A percentile compares a stretch with the other conserved stretches of the same genome.
These are phyloP conservation scores for Aspergillus viridinutans DNA, from an alignment of 2,329 filamentous ascomycete genomes.

Conservation along the genomic window DNA sequence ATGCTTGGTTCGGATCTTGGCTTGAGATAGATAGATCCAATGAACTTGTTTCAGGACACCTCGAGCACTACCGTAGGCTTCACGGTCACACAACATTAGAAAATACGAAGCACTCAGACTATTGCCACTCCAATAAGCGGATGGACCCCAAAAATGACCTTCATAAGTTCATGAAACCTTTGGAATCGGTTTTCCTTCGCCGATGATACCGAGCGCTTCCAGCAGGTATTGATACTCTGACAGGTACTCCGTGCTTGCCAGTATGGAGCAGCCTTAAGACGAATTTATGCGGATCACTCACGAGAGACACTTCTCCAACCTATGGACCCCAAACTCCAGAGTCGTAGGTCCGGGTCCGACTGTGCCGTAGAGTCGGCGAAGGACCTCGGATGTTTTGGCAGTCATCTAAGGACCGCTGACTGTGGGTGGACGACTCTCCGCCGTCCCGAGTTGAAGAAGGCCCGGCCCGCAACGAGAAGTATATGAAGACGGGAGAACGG, in stretches of 20 bases:
- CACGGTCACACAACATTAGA: neutral
- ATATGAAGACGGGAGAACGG: neutral
- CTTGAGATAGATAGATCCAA: neutral
- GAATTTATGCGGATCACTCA: too few relatives aligned
- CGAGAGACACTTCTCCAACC: too few relatives aligned
- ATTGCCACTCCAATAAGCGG: neutral
- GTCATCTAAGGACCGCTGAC: neutral
- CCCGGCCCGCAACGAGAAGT: constrained; percentile 12
- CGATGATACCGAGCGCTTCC: neutral
- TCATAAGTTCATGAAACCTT: neutral
- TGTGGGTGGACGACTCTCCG: neutral
- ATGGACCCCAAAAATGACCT: neutral
- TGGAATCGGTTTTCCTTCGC: neutral
- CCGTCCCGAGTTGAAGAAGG: constrained; percentile 8
- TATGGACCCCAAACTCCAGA: too few relatives aligned
- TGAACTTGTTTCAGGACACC: neutral
- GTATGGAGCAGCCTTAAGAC: too few relatives aligned
- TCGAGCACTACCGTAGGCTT: neutral
- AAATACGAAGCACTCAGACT: neutral
- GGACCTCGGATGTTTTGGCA: neutral
- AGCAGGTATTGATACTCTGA: too few relatives aligned
- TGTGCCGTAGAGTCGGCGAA: neutral
- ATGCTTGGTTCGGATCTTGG: neutral
- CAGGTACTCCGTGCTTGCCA: too few relatives aligned
- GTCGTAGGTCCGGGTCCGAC: neutral